phyloP scores from a whole-genome alignment of 1,284 basidiomycete species.

The Wallemia hederae region DNA sequence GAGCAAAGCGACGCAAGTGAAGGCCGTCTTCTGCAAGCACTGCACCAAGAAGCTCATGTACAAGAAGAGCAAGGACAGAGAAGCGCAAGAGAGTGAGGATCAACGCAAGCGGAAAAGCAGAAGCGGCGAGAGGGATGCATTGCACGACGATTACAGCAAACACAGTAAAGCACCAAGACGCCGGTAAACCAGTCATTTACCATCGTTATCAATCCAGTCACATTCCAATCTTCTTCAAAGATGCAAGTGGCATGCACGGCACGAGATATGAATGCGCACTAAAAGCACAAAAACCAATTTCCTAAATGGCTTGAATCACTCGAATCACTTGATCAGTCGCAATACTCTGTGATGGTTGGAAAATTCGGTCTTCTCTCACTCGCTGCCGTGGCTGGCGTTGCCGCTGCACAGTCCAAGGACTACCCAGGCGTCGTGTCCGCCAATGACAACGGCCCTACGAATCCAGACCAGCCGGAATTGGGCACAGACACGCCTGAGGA shows the following conservation, averaged over 20 bases:
- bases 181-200: too few species aligned
- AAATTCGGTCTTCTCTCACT: neutral
- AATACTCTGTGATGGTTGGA: too few species aligned
- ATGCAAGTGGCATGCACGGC: neutral
- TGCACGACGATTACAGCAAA: too few species aligned
- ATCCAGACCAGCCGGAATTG: neutral
- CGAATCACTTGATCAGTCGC: too few species aligned
- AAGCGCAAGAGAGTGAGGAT: conserved; percentile 16
- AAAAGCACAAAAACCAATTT: neutral
- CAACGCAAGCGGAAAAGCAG: too few species aligned
- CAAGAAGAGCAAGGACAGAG: conserved; percentile 34
- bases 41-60: conserved; percentile 60
- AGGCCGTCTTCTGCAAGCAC: conserved; percentile 46
- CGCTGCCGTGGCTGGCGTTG: neutral
- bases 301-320: too few species aligned
- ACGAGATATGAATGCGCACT: neutral
- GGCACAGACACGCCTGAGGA: neutral
- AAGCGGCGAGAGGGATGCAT: too few species aligned
- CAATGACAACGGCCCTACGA: neutral
- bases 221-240: neutral
- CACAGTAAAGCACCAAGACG: too few species aligned
- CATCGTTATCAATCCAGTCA: neutral
- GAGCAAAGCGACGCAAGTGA: conserved; percentile 50
- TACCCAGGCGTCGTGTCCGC: neutral
- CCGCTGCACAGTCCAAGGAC: neutral